A percentile compares a stretch with the other conserved stretches of the same genome.
Conservation (phyloP, 1,284 basidiomycete species). For the Fomitopsis pinicola region DNA sequence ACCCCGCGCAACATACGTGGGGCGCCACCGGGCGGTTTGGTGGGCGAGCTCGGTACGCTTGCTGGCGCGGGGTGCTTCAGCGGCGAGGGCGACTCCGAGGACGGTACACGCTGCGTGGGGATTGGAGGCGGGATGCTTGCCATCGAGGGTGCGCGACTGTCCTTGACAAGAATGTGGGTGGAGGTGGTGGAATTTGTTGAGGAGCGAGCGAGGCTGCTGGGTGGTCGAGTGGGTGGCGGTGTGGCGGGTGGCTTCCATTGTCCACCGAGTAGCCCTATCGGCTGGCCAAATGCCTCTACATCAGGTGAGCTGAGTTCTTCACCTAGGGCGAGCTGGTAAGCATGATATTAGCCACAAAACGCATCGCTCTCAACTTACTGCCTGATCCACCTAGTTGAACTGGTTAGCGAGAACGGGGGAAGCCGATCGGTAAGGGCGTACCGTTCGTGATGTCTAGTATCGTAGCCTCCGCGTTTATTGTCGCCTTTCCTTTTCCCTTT, state of each 20-base stretch:
- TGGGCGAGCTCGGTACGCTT: constrained; percentile 16
- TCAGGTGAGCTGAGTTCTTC: constrained; percentile 2
- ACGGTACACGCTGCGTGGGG: constrained; percentile 40
- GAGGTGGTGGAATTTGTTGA: not conserved
- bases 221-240: constrained; percentile 1
- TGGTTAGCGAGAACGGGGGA: not conserved
- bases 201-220: not conserved
- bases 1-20: constrained; percentile 55
- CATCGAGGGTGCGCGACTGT: constrained; percentile 1
- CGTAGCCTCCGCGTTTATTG: constrained; percentile 13
- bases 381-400: not conserved
- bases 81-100: constrained; percentile 43
- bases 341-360: not conserved
- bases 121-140: constrained; percentile 8
- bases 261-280: constrained; percentile 17
- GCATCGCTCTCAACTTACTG: too few species aligned
- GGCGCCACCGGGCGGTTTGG: constrained; percentile 37
- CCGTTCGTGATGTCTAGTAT: constrained; percentile 35
- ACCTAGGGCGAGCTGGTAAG: not conserved
- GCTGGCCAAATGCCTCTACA: constrained; percentile 18
- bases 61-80: constrained; percentile 39
- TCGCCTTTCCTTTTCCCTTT: constrained; percentile 29
- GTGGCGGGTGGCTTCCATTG: not conserved
- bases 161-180: constrained; percentile 2
- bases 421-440: not conserved